Conservation (phyloP, 139 green algal genomes). For the Chlamydomonas sp. region DNA sequence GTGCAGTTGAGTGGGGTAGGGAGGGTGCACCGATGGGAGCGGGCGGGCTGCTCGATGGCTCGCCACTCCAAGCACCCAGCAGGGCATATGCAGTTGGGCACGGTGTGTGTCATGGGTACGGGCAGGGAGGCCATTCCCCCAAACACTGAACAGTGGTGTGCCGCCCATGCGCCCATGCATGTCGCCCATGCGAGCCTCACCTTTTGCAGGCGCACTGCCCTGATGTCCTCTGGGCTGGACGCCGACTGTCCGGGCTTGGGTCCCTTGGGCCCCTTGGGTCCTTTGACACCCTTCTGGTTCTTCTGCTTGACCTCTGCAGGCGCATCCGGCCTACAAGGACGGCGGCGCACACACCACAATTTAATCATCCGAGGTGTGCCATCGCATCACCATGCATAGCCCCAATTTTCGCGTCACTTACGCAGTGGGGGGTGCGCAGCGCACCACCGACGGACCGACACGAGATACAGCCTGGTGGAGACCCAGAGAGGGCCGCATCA, state of each 20-base stretch:
- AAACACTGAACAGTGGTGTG: neutral
- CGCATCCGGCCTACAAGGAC: neutral
- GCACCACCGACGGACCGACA: too few species aligned
- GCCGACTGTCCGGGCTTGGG: conserved; percentile 18
- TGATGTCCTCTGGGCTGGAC: conserved; percentile 58
- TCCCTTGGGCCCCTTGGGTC: conserved; percentile 13
- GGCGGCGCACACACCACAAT: too few species aligned
- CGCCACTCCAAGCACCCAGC: neutral
- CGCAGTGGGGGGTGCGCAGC: too few species aligned
- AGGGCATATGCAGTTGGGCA: neutral
- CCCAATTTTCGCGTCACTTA: too few species aligned
- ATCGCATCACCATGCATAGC: too few species aligned
- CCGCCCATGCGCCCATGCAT: neutral
- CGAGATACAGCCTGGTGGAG: too few species aligned
- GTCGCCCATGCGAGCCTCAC: conserved; percentile 17
- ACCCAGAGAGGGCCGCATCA: too few species aligned
- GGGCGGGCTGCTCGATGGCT: neutral
- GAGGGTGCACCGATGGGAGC: neutral
- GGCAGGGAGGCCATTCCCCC: neutral
- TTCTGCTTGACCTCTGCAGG: neutral
- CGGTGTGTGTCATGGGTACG: too few species aligned
- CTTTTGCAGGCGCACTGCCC: conserved; percentile 63
- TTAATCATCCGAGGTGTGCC: too few species aligned
- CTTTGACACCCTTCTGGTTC: conserved; percentile 8
- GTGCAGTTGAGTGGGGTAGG: neutral